Evolutionary conservation across 2,329 filamentous ascomycete genomes (phyloP).

Genomic region (Macroventuria anomochaeta): DNA sequence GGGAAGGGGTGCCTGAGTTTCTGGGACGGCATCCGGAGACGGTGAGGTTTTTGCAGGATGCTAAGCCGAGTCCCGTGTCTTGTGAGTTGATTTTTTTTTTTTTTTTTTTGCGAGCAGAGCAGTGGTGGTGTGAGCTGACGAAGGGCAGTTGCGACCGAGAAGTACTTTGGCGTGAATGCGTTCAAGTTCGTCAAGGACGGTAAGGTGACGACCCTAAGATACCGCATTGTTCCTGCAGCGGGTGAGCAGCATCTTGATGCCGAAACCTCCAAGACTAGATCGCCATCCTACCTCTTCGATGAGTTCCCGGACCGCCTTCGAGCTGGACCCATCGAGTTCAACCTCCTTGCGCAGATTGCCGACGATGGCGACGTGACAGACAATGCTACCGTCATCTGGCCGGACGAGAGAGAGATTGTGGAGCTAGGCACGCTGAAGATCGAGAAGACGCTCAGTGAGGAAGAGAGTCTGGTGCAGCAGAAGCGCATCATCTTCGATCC

Average conservation of each 20-base stretch:
- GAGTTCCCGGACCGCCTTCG: constrained; percentile 53
- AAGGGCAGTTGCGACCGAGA: constrained; percentile 51
- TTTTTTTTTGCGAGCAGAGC: too few species aligned
- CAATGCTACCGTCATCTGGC: constrained; percentile 61
- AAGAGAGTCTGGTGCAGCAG: constrained; percentile 54
- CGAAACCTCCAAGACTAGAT: constrained; percentile 49
- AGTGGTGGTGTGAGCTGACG: neutral
- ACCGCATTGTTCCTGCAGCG: constrained; percentile 56
- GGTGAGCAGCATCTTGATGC: constrained; percentile 52
- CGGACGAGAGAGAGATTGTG: constrained; percentile 57
- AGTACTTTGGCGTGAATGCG: constrained; percentile 59
- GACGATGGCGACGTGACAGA: constrained; percentile 56
- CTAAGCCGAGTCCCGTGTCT: constrained; percentile 59
- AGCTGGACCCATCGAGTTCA: constrained; percentile 53
- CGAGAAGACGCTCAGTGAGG: constrained; percentile 49
- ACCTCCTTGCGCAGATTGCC: constrained; percentile 59
- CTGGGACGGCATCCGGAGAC: constrained; percentile 57
- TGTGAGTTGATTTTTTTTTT: too few species aligned
- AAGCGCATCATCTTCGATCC: constrained; percentile 65
- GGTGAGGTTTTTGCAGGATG: constrained; percentile 55
- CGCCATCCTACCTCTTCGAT: constrained; percentile 57
- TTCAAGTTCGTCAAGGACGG: constrained; percentile 56
- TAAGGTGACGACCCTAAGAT: constrained; percentile 56
- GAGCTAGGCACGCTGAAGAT: constrained; percentile 59
- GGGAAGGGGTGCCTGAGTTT: constrained; percentile 49